phyloP scores from a whole-genome alignment of 805 yeast species.

The Cephaloascus fragrans region DNA sequence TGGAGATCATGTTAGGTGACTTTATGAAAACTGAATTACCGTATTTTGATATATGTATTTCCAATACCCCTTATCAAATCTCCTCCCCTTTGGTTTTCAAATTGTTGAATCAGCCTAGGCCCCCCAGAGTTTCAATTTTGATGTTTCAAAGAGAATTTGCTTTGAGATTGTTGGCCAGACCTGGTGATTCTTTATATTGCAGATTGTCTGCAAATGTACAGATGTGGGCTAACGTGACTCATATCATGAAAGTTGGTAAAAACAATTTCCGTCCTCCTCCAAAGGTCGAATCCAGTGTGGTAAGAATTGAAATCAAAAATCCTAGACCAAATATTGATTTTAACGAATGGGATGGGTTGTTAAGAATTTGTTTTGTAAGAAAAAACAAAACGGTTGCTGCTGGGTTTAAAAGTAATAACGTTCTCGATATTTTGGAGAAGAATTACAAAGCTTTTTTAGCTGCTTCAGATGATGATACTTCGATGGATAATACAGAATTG shows the following conservation, averaged over 20 bases:
- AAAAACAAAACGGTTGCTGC: constrained; percentile 91
- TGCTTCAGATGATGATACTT: constrained; percentile 35
- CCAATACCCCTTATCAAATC: constrained; percentile 96
- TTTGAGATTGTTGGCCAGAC: constrained; percentile 82
- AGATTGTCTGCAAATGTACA: constrained; percentile 94
- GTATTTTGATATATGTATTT: constrained; percentile 89
- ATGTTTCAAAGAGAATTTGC: constrained; percentile 99
- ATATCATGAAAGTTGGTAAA: constrained; percentile 95
- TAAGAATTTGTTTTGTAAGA: constrained; percentile 85
- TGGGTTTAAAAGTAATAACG: constrained; percentile 77
- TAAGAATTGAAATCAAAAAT: constrained; percentile 79
- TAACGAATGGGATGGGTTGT: constrained; percentile 94
- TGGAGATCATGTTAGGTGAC: constrained; percentile 90
- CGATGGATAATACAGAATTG: constrained; percentile 29
- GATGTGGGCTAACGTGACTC: constrained; percentile 99
- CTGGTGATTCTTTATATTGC: constrained; percentile 92
- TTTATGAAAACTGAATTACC: constrained; percentile 94
- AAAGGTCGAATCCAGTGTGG: constrained; percentile 94
- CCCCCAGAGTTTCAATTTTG: constrained; percentile 89
- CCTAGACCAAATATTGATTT: constrained; percentile 94
- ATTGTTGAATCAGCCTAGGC: constrained; percentile 79
- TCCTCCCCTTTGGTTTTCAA: constrained; percentile 95
- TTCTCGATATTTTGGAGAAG: constrained; percentile 72
- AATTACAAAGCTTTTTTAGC: constrained; percentile 77
- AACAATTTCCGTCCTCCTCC: constrained; percentile 98